phyloP scores from a whole-genome alignment of 2,329 filamentous ascomycete species.

The Claviceps cyperi region DNA sequence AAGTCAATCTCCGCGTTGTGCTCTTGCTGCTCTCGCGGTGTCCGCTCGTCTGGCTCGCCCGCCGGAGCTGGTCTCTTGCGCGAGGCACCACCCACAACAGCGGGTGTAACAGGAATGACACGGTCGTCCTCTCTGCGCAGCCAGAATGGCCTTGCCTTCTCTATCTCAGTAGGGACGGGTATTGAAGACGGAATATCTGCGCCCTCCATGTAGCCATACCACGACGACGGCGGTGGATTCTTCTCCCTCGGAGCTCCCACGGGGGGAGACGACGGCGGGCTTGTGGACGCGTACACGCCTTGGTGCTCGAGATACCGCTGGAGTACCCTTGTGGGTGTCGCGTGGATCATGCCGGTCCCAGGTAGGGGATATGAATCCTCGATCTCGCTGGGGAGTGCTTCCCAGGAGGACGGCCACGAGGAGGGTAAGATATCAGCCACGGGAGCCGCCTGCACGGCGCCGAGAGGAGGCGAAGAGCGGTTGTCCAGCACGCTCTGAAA shows the following conservation, averaged over 20 bases:
- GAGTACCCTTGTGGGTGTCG: slow-evolving; percentile 35
- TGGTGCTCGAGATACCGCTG: slow-evolving; percentile 32
- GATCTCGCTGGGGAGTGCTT: slow-evolving; percentile 33
- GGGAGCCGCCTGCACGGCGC: not conserved
- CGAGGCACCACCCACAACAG: not conserved
- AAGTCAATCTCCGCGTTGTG: not conserved
- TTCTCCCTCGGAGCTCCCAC: slow-evolving; percentile 8
- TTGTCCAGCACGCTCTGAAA: slow-evolving; percentile 33
- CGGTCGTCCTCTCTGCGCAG: not conserved
- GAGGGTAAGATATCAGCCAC: not conserved
- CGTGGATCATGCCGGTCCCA: slow-evolving; percentile 12
- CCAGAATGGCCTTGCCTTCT: not conserved
- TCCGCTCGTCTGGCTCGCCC: slow-evolving; percentile 1
- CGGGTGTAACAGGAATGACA: slow-evolving; percentile 15
- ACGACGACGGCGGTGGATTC: not conserved
- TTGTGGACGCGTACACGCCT: not conserved
- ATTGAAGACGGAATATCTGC: slow-evolving; percentile 14
- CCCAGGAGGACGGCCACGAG: slow-evolving; percentile 23
- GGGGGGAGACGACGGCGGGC: not conserved
- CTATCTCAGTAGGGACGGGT: slow-evolving; percentile 2
- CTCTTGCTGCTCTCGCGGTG: not conserved
- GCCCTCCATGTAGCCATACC: not conserved
- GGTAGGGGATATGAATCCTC: slow-evolving; percentile 38
- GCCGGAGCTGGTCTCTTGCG: not conserved
- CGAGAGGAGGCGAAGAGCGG: slow-evolving; percentile 19